Evolutionary conservation across 1,284 basidiomycete species (phyloP).

Genomic region (Veloporphyrellus conicus): DNA sequence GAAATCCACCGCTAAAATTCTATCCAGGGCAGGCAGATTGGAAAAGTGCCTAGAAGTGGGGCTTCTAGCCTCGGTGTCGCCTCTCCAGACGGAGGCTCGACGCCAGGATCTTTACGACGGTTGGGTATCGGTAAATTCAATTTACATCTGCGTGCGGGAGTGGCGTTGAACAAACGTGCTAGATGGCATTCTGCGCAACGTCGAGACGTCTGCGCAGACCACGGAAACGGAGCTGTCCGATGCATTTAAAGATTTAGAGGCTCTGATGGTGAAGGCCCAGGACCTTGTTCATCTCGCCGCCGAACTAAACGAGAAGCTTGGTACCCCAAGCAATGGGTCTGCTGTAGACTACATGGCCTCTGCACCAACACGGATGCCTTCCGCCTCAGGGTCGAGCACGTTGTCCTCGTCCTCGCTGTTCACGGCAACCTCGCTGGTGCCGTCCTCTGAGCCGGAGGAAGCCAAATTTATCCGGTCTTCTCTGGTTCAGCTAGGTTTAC

Average conservation of each 20-base stretch:
- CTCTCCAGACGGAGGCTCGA: conserved; percentile 18
- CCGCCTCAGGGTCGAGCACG: conserved; percentile 18
- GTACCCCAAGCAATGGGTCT: conserved; percentile 42
- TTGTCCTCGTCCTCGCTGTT: conserved; percentile 23
- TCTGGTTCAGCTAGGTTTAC: conserved; percentile 82
- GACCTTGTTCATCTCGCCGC: conserved; percentile 91
- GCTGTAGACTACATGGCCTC: conserved; percentile 1
- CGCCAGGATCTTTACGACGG: conserved; percentile 18
- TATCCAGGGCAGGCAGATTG: conserved; percentile 27
- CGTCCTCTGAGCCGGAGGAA: conserved; percentile 62
- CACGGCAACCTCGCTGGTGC: conserved; percentile 28
- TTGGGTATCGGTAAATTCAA: conserved; percentile 27
- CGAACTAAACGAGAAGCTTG: conserved; percentile 81
- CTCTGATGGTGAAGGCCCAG: conserved; percentile 86
- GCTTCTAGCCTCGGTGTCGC: conserved; percentile 18
- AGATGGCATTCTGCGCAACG: conserved; percentile 79
- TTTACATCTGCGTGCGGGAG: background rate
- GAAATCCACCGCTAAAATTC: conserved; percentile 8
- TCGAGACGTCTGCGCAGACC: conserved; percentile 64
- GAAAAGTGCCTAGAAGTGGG: conserved; percentile 22
- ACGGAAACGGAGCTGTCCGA: conserved; percentile 68
- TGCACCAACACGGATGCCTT: conserved; percentile 7
- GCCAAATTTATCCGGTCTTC: conserved; percentile 85
- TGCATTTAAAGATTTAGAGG: conserved; percentile 86
- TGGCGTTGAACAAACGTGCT: conserved; percentile 8